These are phyloP conservation scores for Monosporascus sp. DNA, from an alignment of 2,329 filamentous ascomycete genomes.

Conservation along the genomic window DNA sequence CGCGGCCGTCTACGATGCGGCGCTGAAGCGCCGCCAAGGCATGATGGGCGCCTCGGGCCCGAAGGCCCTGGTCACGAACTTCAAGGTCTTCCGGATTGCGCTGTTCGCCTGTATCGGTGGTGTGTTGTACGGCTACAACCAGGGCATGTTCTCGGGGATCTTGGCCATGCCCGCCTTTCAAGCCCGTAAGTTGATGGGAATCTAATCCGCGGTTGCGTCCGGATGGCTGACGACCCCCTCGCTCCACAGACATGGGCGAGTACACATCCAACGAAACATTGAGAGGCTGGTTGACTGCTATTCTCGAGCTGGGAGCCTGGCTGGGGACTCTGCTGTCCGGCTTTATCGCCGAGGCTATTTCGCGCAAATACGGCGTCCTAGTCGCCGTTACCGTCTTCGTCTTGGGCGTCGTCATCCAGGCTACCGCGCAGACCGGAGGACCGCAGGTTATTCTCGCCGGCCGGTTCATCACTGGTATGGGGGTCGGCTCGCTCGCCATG, in stretches of 20 bases:
- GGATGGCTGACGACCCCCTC: background rate
- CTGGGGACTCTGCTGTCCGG: slow-evolving; percentile 66
- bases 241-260: slow-evolving; percentile 46
- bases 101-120: slow-evolving; percentile 60
- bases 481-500: slow-evolving; percentile 63
- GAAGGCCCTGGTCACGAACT: slow-evolving; percentile 50
- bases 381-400: slow-evolving; percentile 63
- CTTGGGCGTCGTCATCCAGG: slow-evolving; percentile 64
- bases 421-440: slow-evolving; percentile 52
- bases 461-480: slow-evolving; percentile 68
- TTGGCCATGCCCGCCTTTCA: slow-evolving; percentile 51
- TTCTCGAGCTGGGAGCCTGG: slow-evolving; percentile 74
- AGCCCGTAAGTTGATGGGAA: slow-evolving; percentile 33
- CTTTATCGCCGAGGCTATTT: slow-evolving; percentile 64
- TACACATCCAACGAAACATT: slow-evolving; percentile 47
- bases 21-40: slow-evolving; percentile 34
- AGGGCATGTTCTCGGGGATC: slow-evolving; percentile 72
- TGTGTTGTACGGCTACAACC: slow-evolving; percentile 66
- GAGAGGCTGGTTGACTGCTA: slow-evolving; percentile 59
- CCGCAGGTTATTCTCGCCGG: slow-evolving; percentile 61
- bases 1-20: slow-evolving; percentile 36
- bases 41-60: slow-evolving; percentile 39
- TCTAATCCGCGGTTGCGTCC: background rate
- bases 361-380: slow-evolving; percentile 64
- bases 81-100: slow-evolving; percentile 55